Evolutionary conservation across 2,329 filamentous ascomycete species (phyloP), one percentile per base, ranked within the genome.

Genomic region (Calonectria ilicicola): DNA sequence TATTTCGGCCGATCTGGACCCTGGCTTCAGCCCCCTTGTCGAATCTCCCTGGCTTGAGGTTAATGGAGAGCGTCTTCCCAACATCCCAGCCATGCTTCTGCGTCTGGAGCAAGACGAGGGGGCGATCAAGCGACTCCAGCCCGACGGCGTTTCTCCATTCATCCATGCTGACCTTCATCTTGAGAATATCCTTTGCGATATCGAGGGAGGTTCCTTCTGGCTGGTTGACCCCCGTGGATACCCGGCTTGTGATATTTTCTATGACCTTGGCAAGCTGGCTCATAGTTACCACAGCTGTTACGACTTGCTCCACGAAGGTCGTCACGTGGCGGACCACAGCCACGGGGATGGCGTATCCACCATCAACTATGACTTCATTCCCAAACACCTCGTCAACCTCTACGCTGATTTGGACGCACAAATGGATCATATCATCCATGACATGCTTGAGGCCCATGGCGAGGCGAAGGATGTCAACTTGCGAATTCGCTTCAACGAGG

Each of bases 221-320:
- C 44, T 65, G 6, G 62, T 65, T 32, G 62, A 65, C 23, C 62
- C 62, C 23, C 62, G 62, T 1, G 62, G 62, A 40, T 65, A 65
- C 46, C 62, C 62, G 19, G 62, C 46, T n/a, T 65, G 62, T 23
- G 62, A 65, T n/a, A 65, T 65, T 40, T 65, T 65, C 27, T 65
- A 65, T 21, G 62, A 65, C 44, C 62, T 65, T 35, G 62, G 62
- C 8, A 65, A 65, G 19, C 21, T 65, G 21, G 62, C 62, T 14
- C 62, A 65, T 26, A 65, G 62, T 44, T 65, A 65, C 46, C 62
- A 65, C 62, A 65, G 62, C 62, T 65, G 44, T 29, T 65, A 65
- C 6, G 62, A 65, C 29, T 9, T 65, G 44, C 44, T 65, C 49
- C 62, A 65, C 26, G 62, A 65, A 35, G 62, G 62, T 40, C 62